Evolutionary conservation across 768 basidiomycete species (phyloP), one percentile per base, ranked within the genome.

Genomic region (Xanthoconium stramineum): DNA sequence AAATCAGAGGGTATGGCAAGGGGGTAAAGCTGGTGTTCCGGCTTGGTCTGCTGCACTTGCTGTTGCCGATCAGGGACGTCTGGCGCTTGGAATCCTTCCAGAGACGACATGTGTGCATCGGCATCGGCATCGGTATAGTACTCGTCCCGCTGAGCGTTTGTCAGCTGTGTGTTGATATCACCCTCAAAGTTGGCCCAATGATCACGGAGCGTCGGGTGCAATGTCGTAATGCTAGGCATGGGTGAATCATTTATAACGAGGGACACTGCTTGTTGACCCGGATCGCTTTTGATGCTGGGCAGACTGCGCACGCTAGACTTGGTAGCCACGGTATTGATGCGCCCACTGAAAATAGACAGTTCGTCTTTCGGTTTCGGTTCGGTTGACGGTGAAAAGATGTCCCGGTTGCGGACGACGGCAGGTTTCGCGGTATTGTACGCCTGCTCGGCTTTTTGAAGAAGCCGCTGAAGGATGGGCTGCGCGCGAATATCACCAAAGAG

Each of bases 331-430:
- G 82, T 86, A 57, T 86, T 81, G 11, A 83, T 88, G 63, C 83
- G 81, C n/a, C 89, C 89, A 47, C 86, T 83, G 68, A 90, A 90
- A 28, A 90, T 87, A 7, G 83, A 80, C 24, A 91, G 71, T 63
- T 89, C 88, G 65, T 90, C 88, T 53, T 83, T 79, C n/a, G 73
- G 69, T 38, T 78, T 80, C 28, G 73, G 71, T 12, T 67, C 58
- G 13, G 72, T 59, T 0, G 83, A 80, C 10, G 80, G 74, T 20
- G 76, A 73, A 68, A 89, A 88, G 30, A 86, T 85, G 69, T 86
- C 83, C 29, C 36, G 58, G 59, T 76, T 78, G 15, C 76, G 78
- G 48, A 76, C 72, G 47, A 70, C 71, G 3, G 76, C 65, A 9
- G 80, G 74, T 35, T 78, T 72, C 7, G 82, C 81, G 32, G 70